Evolutionary conservation across 2,329 filamentous ascomycete genomes (phyloP).

Genomic region (Paecilomyces sp.): DNA sequence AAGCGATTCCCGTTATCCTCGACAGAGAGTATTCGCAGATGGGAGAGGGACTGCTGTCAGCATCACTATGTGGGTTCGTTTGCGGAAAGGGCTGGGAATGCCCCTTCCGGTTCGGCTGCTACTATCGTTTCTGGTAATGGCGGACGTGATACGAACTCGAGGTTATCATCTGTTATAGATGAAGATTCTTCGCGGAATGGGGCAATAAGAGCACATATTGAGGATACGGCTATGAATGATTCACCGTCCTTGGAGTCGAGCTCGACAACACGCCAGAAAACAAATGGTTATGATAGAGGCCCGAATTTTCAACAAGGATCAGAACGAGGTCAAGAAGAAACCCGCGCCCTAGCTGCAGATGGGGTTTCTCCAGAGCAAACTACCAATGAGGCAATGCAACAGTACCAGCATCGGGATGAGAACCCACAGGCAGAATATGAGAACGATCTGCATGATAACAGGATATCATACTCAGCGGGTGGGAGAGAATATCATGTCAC

Average conservation of each 20-base stretch:
- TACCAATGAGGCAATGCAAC: no score
- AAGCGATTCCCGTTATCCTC: slow-evolving; percentile 27
- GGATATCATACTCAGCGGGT: no score
- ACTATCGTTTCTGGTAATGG: not conserved
- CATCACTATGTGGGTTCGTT: not conserved
- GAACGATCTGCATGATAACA: no score
- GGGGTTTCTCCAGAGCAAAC: no score
- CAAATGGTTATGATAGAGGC: no score
- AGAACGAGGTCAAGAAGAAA: no score
- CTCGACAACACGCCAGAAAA: not conserved
- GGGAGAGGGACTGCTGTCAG: slow-evolving; percentile 23
- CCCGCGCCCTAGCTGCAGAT: no score
- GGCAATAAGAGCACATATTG: not conserved
- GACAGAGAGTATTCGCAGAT: slow-evolving; percentile 25
- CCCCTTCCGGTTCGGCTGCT: not conserved
- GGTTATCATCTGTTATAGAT: not conserved
- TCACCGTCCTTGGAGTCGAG: not conserved
- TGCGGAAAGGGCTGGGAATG: no score
- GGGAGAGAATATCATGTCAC: not conserved
- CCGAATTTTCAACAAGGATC: no score
- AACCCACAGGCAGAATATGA: no score
- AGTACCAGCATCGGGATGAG: no score
- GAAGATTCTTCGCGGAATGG: not conserved
- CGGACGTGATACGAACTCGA: not conserved
- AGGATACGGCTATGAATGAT: not conserved